Conservation (phyloP, 371 early-diverging fungal genomes). For the Dinochytrium kinnereticum region DNA sequence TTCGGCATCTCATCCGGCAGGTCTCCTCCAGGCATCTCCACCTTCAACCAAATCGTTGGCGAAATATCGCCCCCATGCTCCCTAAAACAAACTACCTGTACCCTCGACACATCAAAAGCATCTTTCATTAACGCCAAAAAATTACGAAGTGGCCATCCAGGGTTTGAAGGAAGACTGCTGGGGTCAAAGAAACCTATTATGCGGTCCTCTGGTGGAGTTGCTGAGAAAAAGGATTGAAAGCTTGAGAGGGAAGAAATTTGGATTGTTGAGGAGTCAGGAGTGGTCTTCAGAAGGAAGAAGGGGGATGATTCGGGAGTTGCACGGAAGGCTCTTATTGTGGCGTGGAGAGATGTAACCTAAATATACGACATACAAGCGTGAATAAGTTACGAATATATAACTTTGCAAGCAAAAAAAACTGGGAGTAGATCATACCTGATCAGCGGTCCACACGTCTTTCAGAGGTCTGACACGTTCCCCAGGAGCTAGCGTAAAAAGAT, state of each 20-base stretch:
- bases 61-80: conserved; percentile 54
- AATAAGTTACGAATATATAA: too few species aligned
- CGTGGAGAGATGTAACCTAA: background rate
- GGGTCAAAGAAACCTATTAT: conserved; percentile 86
- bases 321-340: background rate
- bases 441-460: conserved; percentile 19
- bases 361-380: background rate
- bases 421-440: background rate
- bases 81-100: conserved; percentile 78
- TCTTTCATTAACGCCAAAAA: conserved; percentile 69
- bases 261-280: conserved; percentile 2
- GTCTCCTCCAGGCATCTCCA: conserved; percentile 25
- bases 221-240: conserved; percentile 44
- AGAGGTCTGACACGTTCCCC: background rate
- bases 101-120: conserved; percentile 48
- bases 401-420: too few species aligned
- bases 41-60: conserved; percentile 28
- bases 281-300: conserved; percentile 51
- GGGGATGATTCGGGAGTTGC: conserved; percentile 6
- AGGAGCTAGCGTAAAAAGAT: conserved; percentile 15
- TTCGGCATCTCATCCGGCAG: conserved; percentile 50
- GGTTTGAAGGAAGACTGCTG: conserved; percentile 63
- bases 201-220: conserved; percentile 18
- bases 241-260: background rate
- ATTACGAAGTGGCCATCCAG: conserved; percentile 94